Evolutionary conservation across 2,329 filamentous ascomycete species (phyloP).

Genomic region (Aspergillus vadensis): DNA sequence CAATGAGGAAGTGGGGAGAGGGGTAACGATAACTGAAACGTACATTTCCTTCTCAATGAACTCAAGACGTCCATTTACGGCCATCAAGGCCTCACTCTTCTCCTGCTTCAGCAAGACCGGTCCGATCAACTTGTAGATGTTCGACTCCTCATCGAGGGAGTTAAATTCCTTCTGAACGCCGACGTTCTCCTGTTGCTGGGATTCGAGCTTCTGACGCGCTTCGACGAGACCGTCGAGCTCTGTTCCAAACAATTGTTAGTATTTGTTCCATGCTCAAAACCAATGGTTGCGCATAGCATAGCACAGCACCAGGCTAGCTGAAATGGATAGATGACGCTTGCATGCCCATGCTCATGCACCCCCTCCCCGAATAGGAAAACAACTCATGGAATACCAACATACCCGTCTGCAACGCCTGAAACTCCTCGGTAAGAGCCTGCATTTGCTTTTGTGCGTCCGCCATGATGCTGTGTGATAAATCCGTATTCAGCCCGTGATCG

Average conservation of each 20-base stretch:
- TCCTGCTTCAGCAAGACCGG: slow-evolving; percentile 95
- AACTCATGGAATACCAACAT: slow-evolving; percentile 21
- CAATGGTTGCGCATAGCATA: not conserved
- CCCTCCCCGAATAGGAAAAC: not conserved
- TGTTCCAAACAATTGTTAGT: slow-evolving; percentile 39
- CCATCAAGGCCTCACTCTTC: slow-evolving; percentile 82
- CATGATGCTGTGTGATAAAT: slow-evolving; percentile 50
- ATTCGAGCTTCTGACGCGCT: slow-evolving; percentile 84
- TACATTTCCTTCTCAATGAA: slow-evolving; percentile 95
- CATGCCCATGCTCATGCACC: not conserved
- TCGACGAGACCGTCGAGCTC: slow-evolving; percentile 77
- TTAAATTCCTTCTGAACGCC: slow-evolving; percentile 90
- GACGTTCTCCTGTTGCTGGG: slow-evolving; percentile 89
- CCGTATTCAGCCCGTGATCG: not conserved
- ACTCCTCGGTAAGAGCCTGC: slow-evolving; percentile 83
- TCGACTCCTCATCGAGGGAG: slow-evolving; percentile 74
- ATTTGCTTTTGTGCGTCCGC: slow-evolving; percentile 74
- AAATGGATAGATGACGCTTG: not conserved
- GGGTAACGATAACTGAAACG: slow-evolving; percentile 32
- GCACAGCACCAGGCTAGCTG: too few species aligned
- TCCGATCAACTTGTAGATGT: slow-evolving; percentile 94
- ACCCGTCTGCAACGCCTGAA: slow-evolving; percentile 84
- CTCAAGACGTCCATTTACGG: slow-evolving; percentile 85
- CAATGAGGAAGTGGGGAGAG: not conserved
- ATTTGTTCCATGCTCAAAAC: not conserved